These are phyloP conservation scores for Aspergillus coremiiformis DNA, from an alignment of 495 filamentous ascomycete species.

Conservation along the genomic window DNA sequence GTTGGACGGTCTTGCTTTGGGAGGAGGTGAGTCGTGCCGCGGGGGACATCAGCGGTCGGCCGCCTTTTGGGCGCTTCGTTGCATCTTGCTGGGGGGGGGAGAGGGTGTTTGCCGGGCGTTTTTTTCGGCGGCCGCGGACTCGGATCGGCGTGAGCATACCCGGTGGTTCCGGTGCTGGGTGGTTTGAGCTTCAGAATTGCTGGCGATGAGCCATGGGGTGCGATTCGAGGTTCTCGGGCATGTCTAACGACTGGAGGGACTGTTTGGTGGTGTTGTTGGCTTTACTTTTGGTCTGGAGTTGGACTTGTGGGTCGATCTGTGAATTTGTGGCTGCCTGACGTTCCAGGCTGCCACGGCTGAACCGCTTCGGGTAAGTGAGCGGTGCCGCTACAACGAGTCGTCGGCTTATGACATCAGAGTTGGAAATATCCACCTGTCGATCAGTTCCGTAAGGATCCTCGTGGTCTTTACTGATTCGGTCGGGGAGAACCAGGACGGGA, in stretches of 20 bases:
- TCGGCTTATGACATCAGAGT: no score
- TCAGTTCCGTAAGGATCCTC: neutral
- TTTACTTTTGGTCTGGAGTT: neutral
- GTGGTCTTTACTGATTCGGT: neutral
- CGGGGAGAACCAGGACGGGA: neutral
- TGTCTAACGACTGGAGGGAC: neutral
- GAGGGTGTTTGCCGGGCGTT: neutral
- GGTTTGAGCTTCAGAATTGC: neutral
- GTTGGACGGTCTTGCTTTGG: slow-evolving; percentile 8
- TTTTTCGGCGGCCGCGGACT: slow-evolving; percentile 22
- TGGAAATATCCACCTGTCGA: neutral
- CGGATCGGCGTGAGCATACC: slow-evolving; percentile 24
- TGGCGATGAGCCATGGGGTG: neutral
- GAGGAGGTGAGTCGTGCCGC: slow-evolving; percentile 5
- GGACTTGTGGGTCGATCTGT: neutral
- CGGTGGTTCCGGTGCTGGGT: neutral
- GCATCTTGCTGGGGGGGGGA: slow-evolving; percentile 5
- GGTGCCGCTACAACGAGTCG: no score
- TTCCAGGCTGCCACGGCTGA: no score
- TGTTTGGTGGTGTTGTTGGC: neutral
- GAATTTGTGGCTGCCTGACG: no score
- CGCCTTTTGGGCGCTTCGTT: slow-evolving; percentile 12
- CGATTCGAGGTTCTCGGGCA: neutral
- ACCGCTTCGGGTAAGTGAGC: no score
- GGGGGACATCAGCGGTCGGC: slow-evolving; percentile 15